These are phyloP conservation scores for Pestalotiopsis sp. DNA, from an alignment of 2,329 filamentous ascomycete species.

Conservation along the genomic window DNA sequence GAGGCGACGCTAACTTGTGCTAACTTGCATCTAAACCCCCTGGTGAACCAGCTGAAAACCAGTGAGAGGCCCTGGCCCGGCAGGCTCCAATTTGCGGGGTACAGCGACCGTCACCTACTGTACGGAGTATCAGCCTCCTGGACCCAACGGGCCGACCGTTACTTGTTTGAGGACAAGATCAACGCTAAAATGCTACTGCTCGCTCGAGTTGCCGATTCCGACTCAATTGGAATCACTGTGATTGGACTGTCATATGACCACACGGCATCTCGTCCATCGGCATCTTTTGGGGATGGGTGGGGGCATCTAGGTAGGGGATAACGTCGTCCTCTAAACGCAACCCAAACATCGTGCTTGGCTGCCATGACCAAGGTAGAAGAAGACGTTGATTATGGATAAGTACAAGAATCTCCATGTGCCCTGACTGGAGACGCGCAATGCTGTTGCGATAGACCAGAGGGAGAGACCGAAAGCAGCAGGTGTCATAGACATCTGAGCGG, in stretches of 20 bases:
- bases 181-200: neutral
- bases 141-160: neutral
- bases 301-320: neutral
- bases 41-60: neutral
- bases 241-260: neutral
- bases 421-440: neutral
- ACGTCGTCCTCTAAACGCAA: neutral
- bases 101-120: neutral
- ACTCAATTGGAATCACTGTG: conserved; percentile 3
- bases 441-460: neutral
- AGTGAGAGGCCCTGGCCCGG: neutral
- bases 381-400: neutral
- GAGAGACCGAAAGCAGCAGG: neutral
- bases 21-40: neutral
- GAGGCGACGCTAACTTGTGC: neutral
- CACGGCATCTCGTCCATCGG: neutral
- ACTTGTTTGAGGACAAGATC: neutral
- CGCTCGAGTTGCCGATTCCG: conserved; percentile 6
- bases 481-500: neutral
- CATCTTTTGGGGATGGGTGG: neutral
- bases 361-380: neutral
- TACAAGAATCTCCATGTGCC: neutral
- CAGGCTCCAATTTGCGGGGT: neutral
- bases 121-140: neutral
- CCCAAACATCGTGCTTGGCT: neutral